Evolutionary conservation across 257 asterid genomes (phyloP), one percentile per base, ranked within the genome.

Genomic region (Ehretia macrophylla): DNA sequence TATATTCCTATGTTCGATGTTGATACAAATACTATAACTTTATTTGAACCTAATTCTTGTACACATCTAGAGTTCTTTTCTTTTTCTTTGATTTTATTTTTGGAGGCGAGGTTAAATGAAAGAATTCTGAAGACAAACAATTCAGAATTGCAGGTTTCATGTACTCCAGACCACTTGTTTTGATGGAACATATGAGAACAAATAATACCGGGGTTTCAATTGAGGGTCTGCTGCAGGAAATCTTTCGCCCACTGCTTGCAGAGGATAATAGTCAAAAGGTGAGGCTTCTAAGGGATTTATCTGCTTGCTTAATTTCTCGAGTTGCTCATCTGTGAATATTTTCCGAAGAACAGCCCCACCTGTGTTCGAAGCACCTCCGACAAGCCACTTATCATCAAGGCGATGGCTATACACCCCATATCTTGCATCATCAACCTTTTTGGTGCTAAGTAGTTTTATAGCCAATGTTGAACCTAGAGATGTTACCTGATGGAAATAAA

Each of bases 361-460:
- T 13, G 98, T 88, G 72, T 91, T 91, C 65, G 98, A 91, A 54
- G 98, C 98, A 59, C 98, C 98, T 54, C 98, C 97, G 44, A 91
- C 97, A 11, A 91, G 98, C 98, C 98, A 91, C 74, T 82, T 84
- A 63, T 91, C 90, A 10, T 88, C 87, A 40, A 91, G 98, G 21
- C 97, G 85, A 44, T 91, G 98, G 61, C 98, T 91, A 56, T 91
- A 91, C 44, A 91, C 94, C 9, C 98, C 98, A 77, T 75, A 91
- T 52, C 95, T 86, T 17, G 98, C 88, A 81, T 91, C 97, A 46
- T 91, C 98, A 47, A 85, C 85, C 72, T 92, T 84, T 42, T 17
- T 76, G 45, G 84, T 85, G 94, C 98, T 91, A 12, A 84, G 78
- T 72, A 91, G 86, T 73, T 91, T 91, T 68, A 91, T 91, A 44